Evolutionary conservation across 176 grass and related monocot species (phyloP), one percentile per base, ranked within the genome.

Genomic region (Rhynchospora tenuis): DNA sequence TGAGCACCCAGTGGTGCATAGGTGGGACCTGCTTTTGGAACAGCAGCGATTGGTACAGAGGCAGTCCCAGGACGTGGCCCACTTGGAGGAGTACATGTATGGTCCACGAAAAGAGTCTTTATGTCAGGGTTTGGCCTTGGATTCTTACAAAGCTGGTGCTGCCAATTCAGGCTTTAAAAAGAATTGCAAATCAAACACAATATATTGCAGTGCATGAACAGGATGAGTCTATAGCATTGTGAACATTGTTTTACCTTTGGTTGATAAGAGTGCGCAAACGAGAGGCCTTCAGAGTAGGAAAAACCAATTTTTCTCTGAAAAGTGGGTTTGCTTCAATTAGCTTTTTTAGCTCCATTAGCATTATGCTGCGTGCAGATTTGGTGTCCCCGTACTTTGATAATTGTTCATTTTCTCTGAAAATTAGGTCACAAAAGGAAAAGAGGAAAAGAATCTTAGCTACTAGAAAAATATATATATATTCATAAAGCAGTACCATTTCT

Each of bases 141-240:
- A 77, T 93, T 98, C 89, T 98, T 98, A 77, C 95, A 98, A 83
- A 95, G 92, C 83, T 98, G 95, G 88, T 98, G 95, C 89, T 98
- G 95, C 95, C 95, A 98, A 76, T 98, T 98, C 86, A 98, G 93
- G 80, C 95, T 98, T 89, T 87, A 65, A 9, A 68, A n/a, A 77
- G 42, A 9, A 77, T 29, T 56, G 50, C 24, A 77, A 77, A 77
- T 56, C 11, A 61, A 88, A 22, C 28, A 81, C n/a, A 45, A 31
- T 16, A 16, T 79, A 85, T 42, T 28, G 82, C 31, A 84, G 59
- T 54, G 65, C 65, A 69, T 6, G 5, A 50, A 28, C 8, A 51
- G 28, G 9, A 75, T 47, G 6, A 26, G 47, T 6, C 13, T 31
- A 56, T 52, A 56, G 45, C 3, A 31, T 56, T 19, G 6, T 77